Evolutionary conservation across 2,329 filamentous ascomycete species (phyloP).

Genomic region (Fusarium sp.): DNA sequence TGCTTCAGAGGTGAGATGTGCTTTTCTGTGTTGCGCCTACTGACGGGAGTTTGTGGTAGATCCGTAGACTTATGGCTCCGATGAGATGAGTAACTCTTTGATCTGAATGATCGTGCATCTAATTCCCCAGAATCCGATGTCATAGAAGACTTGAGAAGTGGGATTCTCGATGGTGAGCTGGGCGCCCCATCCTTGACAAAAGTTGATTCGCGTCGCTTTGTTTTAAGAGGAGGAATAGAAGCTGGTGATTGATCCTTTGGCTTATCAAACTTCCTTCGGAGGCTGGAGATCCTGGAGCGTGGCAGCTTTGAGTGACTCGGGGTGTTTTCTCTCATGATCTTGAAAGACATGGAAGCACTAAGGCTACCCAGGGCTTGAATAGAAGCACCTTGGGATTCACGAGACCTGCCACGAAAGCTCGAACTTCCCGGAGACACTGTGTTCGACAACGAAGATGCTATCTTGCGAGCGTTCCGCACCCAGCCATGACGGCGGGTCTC

Average conservation of each 20-base stretch:
- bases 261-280: conserved; percentile 44
- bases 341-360: conserved; percentile 19
- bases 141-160: conserved; percentile 22
- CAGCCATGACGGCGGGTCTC: conserved; percentile 28
- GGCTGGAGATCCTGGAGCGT: conserved; percentile 44
- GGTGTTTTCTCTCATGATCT: not conserved
- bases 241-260: conserved; percentile 19
- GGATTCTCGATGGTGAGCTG: conserved; percentile 9
- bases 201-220: conserved; percentile 21
- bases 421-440: conserved; percentile 21
- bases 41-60: conserved; percentile 6
- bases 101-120: not conserved
- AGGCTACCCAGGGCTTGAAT: conserved; percentile 1
- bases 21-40: conserved; percentile 20
- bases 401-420: conserved; percentile 5
- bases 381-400: conserved; percentile 4
- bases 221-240: conserved; percentile 27
- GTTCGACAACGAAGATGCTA: conserved; percentile 44
- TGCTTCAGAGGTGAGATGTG: conserved; percentile 46
- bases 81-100: conserved; percentile 17
- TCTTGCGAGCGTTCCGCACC: conserved; percentile 45
- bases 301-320: conserved; percentile 24
- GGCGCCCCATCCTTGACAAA: not conserved
- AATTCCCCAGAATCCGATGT: conserved; percentile 10
- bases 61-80: not conserved